Percentiles rank a stretch among this genome's conserved stretches.
Evolutionary conservation across 495 filamentous ascomycete species (phyloP).

Genomic region (Arthonia radiata): DNA sequence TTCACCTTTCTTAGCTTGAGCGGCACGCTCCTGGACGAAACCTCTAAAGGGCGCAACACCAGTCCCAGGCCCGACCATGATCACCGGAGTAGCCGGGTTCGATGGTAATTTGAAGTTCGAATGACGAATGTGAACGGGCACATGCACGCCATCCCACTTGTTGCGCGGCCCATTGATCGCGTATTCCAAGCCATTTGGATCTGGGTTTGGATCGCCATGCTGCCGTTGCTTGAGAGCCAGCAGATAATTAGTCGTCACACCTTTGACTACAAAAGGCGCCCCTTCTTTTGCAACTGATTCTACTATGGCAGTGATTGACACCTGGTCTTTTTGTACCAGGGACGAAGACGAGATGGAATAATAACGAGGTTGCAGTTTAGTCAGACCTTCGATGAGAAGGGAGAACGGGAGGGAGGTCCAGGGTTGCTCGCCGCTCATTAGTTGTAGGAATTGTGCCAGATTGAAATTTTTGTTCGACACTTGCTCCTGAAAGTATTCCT

Average conservation of each 20-base stretch:
- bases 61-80: conserved; percentile 90
- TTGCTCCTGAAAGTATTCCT: conserved; percentile 86
- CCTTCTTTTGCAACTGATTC: conserved; percentile 59
- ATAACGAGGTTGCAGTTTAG: conserved; percentile 90
- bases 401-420: conserved; percentile 84
- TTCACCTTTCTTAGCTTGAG: conserved; percentile 53
- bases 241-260: conserved; percentile 93
- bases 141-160: conserved; percentile 89
- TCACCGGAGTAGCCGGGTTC: conserved; percentile 77
- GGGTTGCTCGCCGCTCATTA: conserved; percentile 36
- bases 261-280: conserved; percentile 59
- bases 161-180: conserved; percentile 76
- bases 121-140: conserved; percentile 87
- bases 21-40: conserved; percentile 82
- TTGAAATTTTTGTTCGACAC: conserved; percentile 66
- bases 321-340: conserved; percentile 72
- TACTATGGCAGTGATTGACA: conserved; percentile 87
- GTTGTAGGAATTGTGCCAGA: conserved; percentile 69
- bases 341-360: conserved; percentile 99
- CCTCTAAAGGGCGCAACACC: conserved; percentile 91
- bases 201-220: conserved; percentile 65
- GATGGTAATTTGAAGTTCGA: conserved; percentile 99
- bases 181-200: conserved; percentile 73
- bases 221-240: conserved; percentile 93
- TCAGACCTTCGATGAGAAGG: conserved; percentile 74